Conservation (phyloP, 148 eudicot genomes). For the Vaccinium corymbosum region DNA sequence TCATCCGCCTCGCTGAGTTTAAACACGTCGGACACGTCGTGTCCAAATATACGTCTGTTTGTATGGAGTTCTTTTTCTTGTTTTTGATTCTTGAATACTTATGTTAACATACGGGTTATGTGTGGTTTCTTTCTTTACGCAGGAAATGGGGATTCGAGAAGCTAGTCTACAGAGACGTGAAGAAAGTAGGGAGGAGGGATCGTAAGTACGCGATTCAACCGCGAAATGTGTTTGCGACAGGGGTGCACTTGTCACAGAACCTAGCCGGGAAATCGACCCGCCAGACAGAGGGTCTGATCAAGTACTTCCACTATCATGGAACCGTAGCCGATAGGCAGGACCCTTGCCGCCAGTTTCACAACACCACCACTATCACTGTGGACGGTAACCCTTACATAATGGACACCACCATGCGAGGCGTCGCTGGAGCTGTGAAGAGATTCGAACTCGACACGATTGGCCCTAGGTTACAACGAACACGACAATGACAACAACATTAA, state of each 20-base stretch:
- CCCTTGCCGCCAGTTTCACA: conserved; percentile 49
- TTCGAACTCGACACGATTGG: conserved; percentile 68
- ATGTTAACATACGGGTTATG: neutral
- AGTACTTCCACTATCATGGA: conserved; percentile 79
- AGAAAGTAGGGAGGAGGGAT: conserved; percentile 57
- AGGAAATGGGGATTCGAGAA: conserved; percentile 94
- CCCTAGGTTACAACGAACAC: conserved; percentile 39
- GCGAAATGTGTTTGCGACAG: conserved; percentile 63
- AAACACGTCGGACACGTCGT: neutral
- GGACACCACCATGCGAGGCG: conserved; percentile 45
- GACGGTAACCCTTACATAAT: conserved; percentile 47
- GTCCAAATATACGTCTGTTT: neutral
- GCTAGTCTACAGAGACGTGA: conserved; percentile 62
- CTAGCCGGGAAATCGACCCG: conserved; percentile 43
- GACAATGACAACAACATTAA: conserved; percentile 23
- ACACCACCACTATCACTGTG: conserved; percentile 25
- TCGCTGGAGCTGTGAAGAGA: conserved; percentile 49
- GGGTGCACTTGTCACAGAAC: conserved; percentile 79
- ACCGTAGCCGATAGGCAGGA: conserved; percentile 56
- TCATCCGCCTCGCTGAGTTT: too few species aligned
- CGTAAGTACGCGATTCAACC: conserved; percentile 80
- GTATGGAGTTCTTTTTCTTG: neutral
- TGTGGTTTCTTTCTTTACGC: neutral
- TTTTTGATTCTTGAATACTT: neutral
- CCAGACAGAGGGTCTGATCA: conserved; percentile 42